Evolutionary conservation across 495 filamentous ascomycete species (phyloP), one percentile per base, ranked within the genome.

Genomic region (Lophiotrema nucula): DNA sequence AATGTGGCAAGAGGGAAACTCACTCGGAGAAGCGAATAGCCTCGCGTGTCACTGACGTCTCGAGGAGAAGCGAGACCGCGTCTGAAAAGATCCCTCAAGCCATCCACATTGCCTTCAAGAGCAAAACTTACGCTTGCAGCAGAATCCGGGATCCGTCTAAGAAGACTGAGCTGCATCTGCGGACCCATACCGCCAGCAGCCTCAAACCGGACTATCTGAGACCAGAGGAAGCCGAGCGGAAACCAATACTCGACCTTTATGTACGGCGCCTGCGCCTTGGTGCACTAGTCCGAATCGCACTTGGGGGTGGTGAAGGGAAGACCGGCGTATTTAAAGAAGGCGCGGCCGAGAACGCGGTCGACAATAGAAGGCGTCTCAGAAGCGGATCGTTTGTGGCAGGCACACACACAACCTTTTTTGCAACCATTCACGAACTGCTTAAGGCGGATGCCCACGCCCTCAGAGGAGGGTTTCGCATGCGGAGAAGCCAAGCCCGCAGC

Each of bases 1-100:
- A 8, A 8, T n/a, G 8, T 35, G 8, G 42, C n/a, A 18, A 45
- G n/a, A n/a, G n/a, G 21, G 8, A 23, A 23, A 45, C 42, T 45
- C 19, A 18, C 42, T 18, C 42, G 8, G 8, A 45, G 8, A 8
- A 45, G 21, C 8, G 42, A 18, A 23, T 18, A 45, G 8, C 42
- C 42, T 11, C 42, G 42, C 8, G 42, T 10, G 42, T 45, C 42
- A 45, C 42, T 45, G 21, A 45, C 42, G 19, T 45, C 42, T 18
- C 42, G 8, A 8, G 42, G 42, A 23, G 8, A 8, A 8, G 42
- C 42, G 8, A 45, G 19, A 23, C 42, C 42, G 8, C 8, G 8
- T 10, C 21, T 18, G 42, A 45, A 45, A 8, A 45, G 42, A 23
- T 45, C 8, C 21, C 18, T 45, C 21, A 45, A 18, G 21, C 42